phyloP scores from a whole-genome alignment of 257 asterid species.

The Anisodus tanguticus region DNA sequence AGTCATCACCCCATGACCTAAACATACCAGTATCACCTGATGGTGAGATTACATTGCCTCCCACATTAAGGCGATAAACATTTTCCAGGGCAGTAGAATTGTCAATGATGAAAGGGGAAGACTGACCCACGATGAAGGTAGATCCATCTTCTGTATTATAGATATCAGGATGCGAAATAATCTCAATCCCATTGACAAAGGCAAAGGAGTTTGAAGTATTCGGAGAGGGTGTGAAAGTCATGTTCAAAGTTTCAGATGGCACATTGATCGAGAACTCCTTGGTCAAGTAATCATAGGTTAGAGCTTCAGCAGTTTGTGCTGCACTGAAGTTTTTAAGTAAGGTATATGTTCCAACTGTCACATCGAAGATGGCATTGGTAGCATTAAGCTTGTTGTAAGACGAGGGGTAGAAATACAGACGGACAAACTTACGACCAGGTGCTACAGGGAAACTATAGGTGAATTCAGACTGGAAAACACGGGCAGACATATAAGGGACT shows the following conservation, averaged over 20 bases:
- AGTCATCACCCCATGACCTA: slow-evolving; percentile 56
- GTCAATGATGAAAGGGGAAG: slow-evolving; percentile 50
- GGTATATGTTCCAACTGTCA: slow-evolving; percentile 56
- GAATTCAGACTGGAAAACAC: slow-evolving; percentile 68
- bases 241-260: slow-evolving; percentile 45
- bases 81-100: slow-evolving; percentile 71
- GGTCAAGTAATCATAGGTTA: slow-evolving; percentile 63
- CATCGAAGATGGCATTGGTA: slow-evolving; percentile 63
- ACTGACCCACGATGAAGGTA: slow-evolving; percentile 51
- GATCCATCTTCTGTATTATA: slow-evolving; percentile 58
- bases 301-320: slow-evolving; percentile 59
- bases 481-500: slow-evolving; percentile 88
- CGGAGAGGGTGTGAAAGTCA: slow-evolving; percentile 68
- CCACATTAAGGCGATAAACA: slow-evolving; percentile 78
- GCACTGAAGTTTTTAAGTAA: slow-evolving; percentile 82
- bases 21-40: slow-evolving; percentile 59
- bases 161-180: slow-evolving; percentile 85
- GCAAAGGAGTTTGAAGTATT: slow-evolving; percentile 59
- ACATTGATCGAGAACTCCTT: slow-evolving; percentile 79
- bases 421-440: slow-evolving; percentile 75
- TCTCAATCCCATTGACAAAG: slow-evolving; percentile 82
- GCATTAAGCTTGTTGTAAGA: slow-evolving; percentile 63
- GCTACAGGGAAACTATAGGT: slow-evolving; percentile 87
- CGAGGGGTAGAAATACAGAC: slow-evolving; percentile 84
- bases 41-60: slow-evolving; percentile 87